phyloP scores from a whole-genome alignment of 805 yeast genomes.

The Pichia deserticola region DNA sequence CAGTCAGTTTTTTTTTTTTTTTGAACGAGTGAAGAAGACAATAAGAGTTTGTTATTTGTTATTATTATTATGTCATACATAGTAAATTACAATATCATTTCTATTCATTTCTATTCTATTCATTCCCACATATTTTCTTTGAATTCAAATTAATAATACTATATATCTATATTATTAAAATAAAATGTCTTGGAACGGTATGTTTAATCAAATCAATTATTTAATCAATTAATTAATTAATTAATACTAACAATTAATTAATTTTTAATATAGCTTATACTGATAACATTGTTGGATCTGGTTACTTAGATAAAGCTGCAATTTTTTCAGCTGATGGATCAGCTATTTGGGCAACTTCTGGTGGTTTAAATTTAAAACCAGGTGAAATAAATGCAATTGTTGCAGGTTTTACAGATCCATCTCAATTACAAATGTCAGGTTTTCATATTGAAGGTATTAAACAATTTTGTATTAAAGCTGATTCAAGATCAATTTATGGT shows the following conservation, averaged over 20 bases:
- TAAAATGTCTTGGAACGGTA: slow-evolving; percentile 31
- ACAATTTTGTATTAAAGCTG: slow-evolving; percentile 83
- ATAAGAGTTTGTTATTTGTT: too few species aligned
- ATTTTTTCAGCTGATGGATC: slow-evolving; percentile 93
- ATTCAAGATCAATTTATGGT: slow-evolving; percentile 89
- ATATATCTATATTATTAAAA: too few species aligned
- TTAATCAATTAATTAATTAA: too few species aligned
- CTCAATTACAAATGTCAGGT: slow-evolving; percentile 76
- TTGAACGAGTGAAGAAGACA: too few species aligned
- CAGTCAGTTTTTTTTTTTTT: too few species aligned
- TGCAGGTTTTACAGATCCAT: slow-evolving; percentile 72
- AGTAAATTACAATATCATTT: too few species aligned
- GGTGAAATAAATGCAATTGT: slow-evolving; percentile 71
- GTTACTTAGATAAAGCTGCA: slow-evolving; percentile 87
- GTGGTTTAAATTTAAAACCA: slow-evolving; percentile 54
- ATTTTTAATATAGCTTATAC: slow-evolving; percentile 63
- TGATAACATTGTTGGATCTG: slow-evolving; percentile 82
- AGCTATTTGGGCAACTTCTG: slow-evolving; percentile 85
- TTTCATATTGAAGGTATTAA: slow-evolving; percentile 79
- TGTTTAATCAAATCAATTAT: slow-evolving; percentile 5
- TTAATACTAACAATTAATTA: not conserved
- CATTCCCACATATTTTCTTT: too few species aligned
- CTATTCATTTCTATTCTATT: too few species aligned
- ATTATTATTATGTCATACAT: too few species aligned
- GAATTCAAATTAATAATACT: too few species aligned